A percentile compares a stretch with the other conserved stretches of the same genome.
These are phyloP conservation scores for Inga leiocalycina DNA, from an alignment of 306 rosid species.

Conservation along the genomic window DNA sequence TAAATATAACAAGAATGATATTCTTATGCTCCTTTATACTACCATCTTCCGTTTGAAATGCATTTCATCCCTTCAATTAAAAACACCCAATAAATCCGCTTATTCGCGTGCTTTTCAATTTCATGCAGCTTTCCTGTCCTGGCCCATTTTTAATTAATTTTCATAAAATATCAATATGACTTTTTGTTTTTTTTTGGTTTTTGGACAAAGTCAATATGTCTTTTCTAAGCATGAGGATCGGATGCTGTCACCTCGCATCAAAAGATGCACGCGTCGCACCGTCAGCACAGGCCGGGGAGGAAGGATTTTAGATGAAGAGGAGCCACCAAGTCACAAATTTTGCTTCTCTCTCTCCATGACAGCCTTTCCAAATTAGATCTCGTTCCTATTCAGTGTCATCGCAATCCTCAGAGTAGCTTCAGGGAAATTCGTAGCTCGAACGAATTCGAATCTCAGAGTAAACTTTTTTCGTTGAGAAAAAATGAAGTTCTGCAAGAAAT, in stretches of 20 bases:
- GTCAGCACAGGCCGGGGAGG: neutral
- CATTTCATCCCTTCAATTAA: too few relatives aligned
- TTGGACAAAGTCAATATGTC: too few relatives aligned
- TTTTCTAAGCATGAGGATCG: neutral
- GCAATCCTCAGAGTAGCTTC: neutral
- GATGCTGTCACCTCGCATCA: neutral
- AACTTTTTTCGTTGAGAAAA: conserved; percentile 24
- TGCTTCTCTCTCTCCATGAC: neutral
- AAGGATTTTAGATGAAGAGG: neutral
- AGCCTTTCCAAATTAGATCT: neutral
- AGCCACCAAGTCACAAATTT: neutral
- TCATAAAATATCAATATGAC: too few relatives aligned
- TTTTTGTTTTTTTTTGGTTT: too few relatives aligned
- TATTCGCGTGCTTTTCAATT: too few relatives aligned
- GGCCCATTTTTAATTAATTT: neutral
- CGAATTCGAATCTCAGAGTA: neutral
- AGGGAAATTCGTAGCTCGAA: neutral
- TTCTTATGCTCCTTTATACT: too few relatives aligned
- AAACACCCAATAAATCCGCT: too few relatives aligned
- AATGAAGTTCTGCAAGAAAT: conserved; percentile 95
- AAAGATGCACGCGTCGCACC: neutral
- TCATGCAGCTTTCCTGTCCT: too few relatives aligned
- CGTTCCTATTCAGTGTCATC: neutral
- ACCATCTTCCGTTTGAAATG: too few relatives aligned
- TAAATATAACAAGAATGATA: too few relatives aligned